Evolutionary conservation across 495 filamentous ascomycete species (phyloP).

Genomic region (Pyrenula massariospora): DNA sequence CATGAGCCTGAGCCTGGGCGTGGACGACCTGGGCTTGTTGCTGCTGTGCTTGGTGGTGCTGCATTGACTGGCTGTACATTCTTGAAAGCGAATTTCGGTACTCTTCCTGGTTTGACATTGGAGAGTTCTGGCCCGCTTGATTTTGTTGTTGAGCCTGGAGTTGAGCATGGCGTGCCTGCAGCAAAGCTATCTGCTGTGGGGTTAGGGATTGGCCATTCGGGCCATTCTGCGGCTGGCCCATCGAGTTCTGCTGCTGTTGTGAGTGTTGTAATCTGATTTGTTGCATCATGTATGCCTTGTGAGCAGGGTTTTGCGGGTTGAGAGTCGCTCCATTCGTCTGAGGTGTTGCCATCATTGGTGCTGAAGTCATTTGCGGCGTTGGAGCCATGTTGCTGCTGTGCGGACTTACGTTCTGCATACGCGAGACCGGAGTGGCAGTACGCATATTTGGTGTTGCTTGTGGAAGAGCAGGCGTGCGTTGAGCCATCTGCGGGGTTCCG

Average conservation of each 20-base stretch:
- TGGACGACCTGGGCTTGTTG: neutral
- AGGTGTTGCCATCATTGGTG: constrained; percentile 32
- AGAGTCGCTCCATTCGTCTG: constrained; percentile 24
- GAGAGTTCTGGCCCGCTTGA: neutral
- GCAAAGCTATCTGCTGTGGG: neutral
- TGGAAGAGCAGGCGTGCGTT: constrained; percentile 65
- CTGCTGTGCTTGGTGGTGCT: neutral
- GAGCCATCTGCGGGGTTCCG: constrained; percentile 71
- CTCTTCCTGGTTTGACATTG: neutral
- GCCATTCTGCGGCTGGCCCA: constrained; percentile 15
- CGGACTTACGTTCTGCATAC: constrained; percentile 62
- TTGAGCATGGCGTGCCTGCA: neutral
- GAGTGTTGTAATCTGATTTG: constrained; percentile 21
- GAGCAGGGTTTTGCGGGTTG: constrained; percentile 29
- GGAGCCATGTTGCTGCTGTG: constrained; percentile 45
- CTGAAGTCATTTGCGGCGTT: constrained; percentile 44
- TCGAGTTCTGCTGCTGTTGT: constrained; percentile 17
- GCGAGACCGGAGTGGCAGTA: constrained; percentile 56
- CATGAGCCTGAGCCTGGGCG: neutral
- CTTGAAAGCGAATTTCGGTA: neutral
- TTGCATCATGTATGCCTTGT: constrained; percentile 23
- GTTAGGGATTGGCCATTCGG: neutral
- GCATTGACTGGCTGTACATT: neutral
- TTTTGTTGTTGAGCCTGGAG: neutral
- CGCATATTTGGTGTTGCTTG: constrained; percentile 62